phyloP scores from a whole-genome alignment of 1,284 basidiomycete genomes.

The Ustilago xerochloae region DNA sequence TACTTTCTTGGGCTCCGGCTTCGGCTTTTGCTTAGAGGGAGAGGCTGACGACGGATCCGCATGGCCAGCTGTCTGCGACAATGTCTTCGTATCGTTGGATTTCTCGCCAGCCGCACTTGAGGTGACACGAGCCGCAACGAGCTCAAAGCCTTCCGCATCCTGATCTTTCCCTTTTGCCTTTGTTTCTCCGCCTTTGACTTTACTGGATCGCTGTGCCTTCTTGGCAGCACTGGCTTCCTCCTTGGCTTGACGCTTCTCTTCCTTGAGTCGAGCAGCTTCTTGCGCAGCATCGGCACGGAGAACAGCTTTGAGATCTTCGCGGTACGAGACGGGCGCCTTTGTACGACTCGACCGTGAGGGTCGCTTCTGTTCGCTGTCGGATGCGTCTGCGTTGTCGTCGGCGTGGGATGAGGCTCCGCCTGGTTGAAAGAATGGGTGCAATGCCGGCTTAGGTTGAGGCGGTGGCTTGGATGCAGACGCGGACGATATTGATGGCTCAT shows the following conservation, averaged over 20 bases:
- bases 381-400: background rate
- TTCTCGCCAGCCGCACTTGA: no score
- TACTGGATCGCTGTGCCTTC: conserved; percentile 4
- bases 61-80: background rate
- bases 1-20: background rate
- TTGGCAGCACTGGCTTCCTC: conserved; percentile 5
- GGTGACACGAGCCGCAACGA: conserved; percentile 16
- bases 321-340: conserved; percentile 37
- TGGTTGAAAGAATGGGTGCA: conserved; percentile 32
- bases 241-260: conserved; percentile 16
- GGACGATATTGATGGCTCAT: no score
- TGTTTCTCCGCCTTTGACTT: background rate
- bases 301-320: conserved; percentile 49
- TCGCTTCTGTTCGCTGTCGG: conserved; percentile 13
- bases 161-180: background rate
- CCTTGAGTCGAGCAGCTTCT: conserved; percentile 22
- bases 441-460: conserved; percentile 3
- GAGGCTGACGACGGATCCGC: background rate
- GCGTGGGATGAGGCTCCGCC: background rate
- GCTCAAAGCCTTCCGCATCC: conserved; percentile 17
- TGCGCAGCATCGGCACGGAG: conserved; percentile 33
- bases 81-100: background rate
- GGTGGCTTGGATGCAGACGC: no score
- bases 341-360: conserved; percentile 17
- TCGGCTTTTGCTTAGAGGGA: background rate